phyloP scores from a whole-genome alignment of 2,329 filamentous ascomycete genomes.

The Nemania bipapillata region DNA sequence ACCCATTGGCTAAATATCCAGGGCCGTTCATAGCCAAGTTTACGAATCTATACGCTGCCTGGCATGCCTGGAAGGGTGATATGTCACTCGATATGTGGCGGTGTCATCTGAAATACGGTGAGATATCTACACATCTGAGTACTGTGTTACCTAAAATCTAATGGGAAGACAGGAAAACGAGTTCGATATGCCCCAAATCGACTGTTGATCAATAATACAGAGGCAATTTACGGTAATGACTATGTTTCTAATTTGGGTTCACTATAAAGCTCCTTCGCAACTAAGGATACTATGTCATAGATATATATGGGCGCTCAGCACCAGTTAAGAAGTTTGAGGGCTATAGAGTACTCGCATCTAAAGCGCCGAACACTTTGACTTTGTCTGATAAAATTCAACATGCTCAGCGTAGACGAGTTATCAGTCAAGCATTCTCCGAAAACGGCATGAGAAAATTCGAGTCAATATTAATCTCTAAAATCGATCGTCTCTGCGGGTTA shows the following conservation, averaged over 20 bases:
- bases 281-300: neutral
- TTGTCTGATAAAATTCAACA: slow-evolving; percentile 2
- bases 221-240: slow-evolving; percentile 8
- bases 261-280: neutral
- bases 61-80: slow-evolving; percentile 10
- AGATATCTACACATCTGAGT: neutral
- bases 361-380: neutral
- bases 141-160: neutral
- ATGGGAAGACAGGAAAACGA: neutral
- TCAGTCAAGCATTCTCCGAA: slow-evolving; percentile 7
- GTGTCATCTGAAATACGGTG: slow-evolving; percentile 11
- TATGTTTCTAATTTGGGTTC: neutral
- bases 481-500: neutral
- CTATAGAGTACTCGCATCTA: neutral
- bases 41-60: slow-evolving; percentile 8
- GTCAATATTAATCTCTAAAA: neutral
- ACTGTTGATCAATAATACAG: neutral
- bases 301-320: slow-evolving; percentile 7
- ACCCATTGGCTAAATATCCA: slow-evolving; percentile 3
- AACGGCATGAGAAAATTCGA: neutral
- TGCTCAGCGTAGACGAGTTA: neutral
- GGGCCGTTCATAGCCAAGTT: slow-evolving; percentile 1
- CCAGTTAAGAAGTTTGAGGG: neutral
- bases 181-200: slow-evolving; percentile 15
- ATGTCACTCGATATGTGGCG: slow-evolving; percentile 8